Evolutionary conservation across 148 eudicot species (phyloP), one percentile per base, ranked within the genome.

Genomic region (Rhododendron simsii): DNA sequence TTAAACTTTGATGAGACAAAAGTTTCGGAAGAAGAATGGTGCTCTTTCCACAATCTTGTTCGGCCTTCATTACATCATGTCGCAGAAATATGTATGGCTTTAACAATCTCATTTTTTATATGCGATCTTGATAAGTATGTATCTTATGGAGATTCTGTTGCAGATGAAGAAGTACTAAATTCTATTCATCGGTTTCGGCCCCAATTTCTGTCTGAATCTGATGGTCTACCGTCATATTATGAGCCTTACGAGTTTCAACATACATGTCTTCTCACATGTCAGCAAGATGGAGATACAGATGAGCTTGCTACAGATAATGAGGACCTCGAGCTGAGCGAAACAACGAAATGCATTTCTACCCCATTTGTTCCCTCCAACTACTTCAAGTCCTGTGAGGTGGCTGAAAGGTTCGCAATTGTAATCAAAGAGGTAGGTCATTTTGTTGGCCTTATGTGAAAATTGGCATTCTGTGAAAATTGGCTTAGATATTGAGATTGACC

Each of bases 11-110:
- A 89, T 83, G 93, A 86, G 57, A 85, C 47, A 63, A 86, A 85
- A 89, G 85, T 80, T 81, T 77, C 85, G 45, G 99, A 96, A 93
- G 98, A 93, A 90, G 94, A 95, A 80, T 96, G 99, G 99, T 96
- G 98, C 89, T 86, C 89, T 69, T 85, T 87, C 86, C 99, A 96
- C 89, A 91, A 96, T 86, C 91, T 96, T 84, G 87, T 95, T 87
- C 96, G 74, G 82, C 87, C 97, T 65, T 92, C 99, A 73, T 90
- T 96, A 89, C 86, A 90, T 82, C 96, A 95, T 84, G 91, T 95
- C 55, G 88, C 91, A 77, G 94, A 91, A 88, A 90, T 93, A 88
- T 96, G 99, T 95, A 96, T 59, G 96, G 67, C 20, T 61, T 45
- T 86, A 18, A 48, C 61, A 55, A 48, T 77, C 80, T 80, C 51